phyloP scores from a whole-genome alignment of 306 rosid species.

The Quercus agrifolia region DNA sequence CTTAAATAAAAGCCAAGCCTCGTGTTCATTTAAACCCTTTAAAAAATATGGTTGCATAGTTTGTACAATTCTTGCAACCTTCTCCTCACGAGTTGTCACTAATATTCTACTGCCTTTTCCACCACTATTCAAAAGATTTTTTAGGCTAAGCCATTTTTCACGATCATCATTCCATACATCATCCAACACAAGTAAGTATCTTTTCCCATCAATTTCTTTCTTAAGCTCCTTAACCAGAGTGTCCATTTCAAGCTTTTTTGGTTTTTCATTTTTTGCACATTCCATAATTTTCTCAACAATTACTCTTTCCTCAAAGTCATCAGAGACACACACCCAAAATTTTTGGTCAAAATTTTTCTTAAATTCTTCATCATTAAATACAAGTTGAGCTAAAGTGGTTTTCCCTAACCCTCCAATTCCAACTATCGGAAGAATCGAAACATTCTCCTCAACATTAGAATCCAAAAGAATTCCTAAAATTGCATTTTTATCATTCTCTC shows the following conservation, averaged over 20 bases:
- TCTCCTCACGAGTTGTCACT: background rate
- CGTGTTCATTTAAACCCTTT: background rate
- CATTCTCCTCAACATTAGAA: background rate
- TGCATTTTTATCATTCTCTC: background rate
- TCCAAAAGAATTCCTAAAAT: background rate
- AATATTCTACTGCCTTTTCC: constrained; percentile 6
- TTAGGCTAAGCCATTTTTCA: background rate
- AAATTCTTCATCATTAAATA: background rate
- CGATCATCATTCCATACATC: constrained; percentile 1
- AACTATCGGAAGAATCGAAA: constrained; percentile 3
- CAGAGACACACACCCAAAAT: background rate
- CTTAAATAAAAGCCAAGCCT: background rate
- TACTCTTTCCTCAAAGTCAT: background rate
- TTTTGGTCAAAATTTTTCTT: background rate
- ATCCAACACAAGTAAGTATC: background rate
- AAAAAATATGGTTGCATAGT: background rate
- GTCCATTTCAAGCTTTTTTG: background rate
- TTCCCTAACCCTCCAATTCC: constrained; percentile 19
- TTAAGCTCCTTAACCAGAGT: background rate
- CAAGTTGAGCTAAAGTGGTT: constrained; percentile 5
- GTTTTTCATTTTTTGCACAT: background rate
- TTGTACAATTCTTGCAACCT: background rate
- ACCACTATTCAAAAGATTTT: background rate
- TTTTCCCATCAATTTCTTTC: background rate
- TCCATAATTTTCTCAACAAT: background rate